Evolutionary conservation across 352 stramenopile genomes (phyloP).

Genomic region (Globisporangium apiculatum): DNA sequence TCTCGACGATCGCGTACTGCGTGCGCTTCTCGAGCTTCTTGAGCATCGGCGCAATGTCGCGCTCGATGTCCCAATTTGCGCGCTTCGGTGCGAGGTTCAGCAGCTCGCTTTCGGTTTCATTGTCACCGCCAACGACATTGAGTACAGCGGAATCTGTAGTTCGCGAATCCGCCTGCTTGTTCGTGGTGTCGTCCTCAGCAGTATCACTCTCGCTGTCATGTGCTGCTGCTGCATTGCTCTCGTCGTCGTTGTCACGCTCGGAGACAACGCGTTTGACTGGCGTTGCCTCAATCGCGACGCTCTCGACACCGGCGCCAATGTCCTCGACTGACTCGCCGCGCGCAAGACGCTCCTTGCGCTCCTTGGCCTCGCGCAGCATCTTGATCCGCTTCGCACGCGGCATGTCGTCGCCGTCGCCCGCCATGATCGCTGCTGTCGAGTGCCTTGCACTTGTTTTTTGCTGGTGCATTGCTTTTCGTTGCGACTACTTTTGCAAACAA

Average conservation of each 20-base stretch:
- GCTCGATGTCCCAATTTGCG: slow-evolving; percentile 85
- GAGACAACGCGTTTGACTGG: not conserved
- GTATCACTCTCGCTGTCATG: slow-evolving; percentile 1
- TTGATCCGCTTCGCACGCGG: slow-evolving; percentile 80
- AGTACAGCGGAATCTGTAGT: slow-evolving; percentile 9
- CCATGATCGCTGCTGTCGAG: slow-evolving; percentile 21
- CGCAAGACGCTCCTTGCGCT: slow-evolving; percentile 57
- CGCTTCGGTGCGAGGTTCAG: slow-evolving; percentile 76
- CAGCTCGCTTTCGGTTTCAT: slow-evolving; percentile 56
- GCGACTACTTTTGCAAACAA: not conserved
- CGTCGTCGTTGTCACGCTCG: not conserved
- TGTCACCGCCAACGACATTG: slow-evolving; percentile 16
- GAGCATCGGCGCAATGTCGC: slow-evolving; percentile 80
- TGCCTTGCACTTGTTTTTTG: not conserved
- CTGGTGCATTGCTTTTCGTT: not conserved
- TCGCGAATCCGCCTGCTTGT: not conserved
- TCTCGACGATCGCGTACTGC: slow-evolving; percentile 82
- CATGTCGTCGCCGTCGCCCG: slow-evolving; percentile 38
- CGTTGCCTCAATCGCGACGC: not conserved
- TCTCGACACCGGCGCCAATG: slow-evolving; percentile 6
- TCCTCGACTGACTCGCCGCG: slow-evolving; percentile 19
- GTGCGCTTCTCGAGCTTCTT: slow-evolving; percentile 83
- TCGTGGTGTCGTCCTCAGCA: slow-evolving; percentile 17
- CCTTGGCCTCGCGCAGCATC: slow-evolving; percentile 76
- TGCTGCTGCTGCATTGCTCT: no score